Conservation (phyloP, 2,329 filamentous ascomycete genomes). For the Karstenula rhodostoma region DNA sequence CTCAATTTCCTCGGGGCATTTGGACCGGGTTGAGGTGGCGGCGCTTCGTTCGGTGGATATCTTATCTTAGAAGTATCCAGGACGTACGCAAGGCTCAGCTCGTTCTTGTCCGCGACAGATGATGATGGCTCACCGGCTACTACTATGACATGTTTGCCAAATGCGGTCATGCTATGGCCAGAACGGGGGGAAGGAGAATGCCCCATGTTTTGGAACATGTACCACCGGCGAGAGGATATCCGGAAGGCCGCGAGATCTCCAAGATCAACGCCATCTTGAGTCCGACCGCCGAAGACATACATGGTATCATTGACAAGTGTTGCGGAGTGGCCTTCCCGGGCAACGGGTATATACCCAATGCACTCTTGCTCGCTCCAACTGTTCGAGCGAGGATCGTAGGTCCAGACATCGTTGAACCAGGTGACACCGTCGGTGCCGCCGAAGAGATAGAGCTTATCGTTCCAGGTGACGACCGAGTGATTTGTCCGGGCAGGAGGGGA, state of each 20-base stretch:
- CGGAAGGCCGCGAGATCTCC: conserved; percentile 90
- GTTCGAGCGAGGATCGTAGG: conserved; percentile 84
- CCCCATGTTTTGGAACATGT: conserved; percentile 99
- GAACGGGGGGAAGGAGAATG: conserved; percentile 92
- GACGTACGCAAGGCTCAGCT: conserved; percentile 88
- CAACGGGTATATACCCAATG: conserved; percentile 94
- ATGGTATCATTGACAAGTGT: conserved; percentile 96
- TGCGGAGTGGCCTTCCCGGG: conserved; percentile 92
- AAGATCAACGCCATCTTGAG: conserved; percentile 89
- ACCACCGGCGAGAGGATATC: conserved; percentile 88
- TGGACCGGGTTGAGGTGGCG: conserved; percentile 38
- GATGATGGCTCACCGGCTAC: conserved; percentile 94
- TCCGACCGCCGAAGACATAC: conserved; percentile 98
- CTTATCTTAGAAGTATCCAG: conserved; percentile 95
- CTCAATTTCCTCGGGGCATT: conserved; percentile 55
- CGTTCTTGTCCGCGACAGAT: conserved; percentile 78
- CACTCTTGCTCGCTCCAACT: conserved; percentile 90
- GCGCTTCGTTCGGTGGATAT: conserved; percentile 79
- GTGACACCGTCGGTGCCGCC: conserved; percentile 94
- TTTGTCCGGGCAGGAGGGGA: conserved; percentile 88
- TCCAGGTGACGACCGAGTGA: conserved; percentile 88
- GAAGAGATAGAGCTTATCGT: conserved; percentile 96
- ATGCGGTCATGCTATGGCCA: conserved; percentile 96
- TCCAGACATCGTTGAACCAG: conserved; percentile 99
- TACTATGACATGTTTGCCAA: conserved; percentile 90